Evolutionary conservation across 495 filamentous ascomycete species (phyloP), one percentile per base, ranked within the genome.

Genomic region (Penicillium alfredii): DNA sequence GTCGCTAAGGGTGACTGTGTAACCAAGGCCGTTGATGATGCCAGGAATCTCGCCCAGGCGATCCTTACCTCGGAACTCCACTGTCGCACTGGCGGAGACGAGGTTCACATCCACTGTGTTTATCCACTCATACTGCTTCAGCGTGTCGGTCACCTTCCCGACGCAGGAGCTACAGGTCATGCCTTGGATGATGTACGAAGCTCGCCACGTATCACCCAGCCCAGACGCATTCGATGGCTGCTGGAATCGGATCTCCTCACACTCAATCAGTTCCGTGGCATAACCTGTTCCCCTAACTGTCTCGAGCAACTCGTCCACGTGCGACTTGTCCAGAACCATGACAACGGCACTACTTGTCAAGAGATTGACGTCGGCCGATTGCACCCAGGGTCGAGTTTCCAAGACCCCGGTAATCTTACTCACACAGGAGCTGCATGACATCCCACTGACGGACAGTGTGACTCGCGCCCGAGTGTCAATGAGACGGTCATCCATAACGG

Each of bases 91-190:
- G 62, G 88, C 80, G 1, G 78, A 71, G 35, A 93, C 65, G 0
- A 90, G 62, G 51, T 83, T 86, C 29, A 94, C 72, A 5, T 71
- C 69, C 13, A 81, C 74, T 22, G 73, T 66, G 20, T 65, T 68
- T n/a, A 93, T 65, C 61, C 78, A 92, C 6, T 71, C 47, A 21
- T 74, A 64, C 38, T 77, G 71, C 35, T 81, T 64, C 21, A 94
- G 45, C 4, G 74, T 77, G 15, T 74, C 58, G 10, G 74, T 83
- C 45, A 94, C 74, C 27, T 63, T 64, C 25, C 73, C 76, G 8
- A 77, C 71, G 53, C 88, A 95, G 3, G 83, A 71, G 14, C 77
- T 77, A 53, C 88, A 95, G 4, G 83, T 92, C 85, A 95, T 92
- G 9, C 86, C 86, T n/a, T n/a, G n/a, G n/a, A n/a, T 13, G 72